Evolutionary conservation across 2,329 filamentous ascomycete species (phyloP), one percentile per base, ranked within the genome.

Genomic region (Bretziella fagacearum): DNA sequence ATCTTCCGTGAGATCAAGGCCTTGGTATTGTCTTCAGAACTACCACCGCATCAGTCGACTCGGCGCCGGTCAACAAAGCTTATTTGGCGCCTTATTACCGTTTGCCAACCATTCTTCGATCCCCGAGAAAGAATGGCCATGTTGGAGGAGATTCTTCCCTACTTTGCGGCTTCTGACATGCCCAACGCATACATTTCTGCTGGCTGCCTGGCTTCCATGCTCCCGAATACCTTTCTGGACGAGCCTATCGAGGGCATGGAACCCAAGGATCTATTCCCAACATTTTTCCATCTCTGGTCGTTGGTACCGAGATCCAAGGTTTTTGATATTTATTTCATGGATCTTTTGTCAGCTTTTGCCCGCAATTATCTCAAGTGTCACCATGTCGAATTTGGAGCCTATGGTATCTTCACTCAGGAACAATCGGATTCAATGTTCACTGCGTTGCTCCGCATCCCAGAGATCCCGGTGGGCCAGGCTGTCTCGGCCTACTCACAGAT

Each of bases 231-330:
- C 29, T 79, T 86, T 1, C 76, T 81, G 2, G 81, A 85, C 3
- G 70, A 76, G 22, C 76, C 77, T 25, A 75, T 81, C 55, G 68
- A 70, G 26, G 76, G 86, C 55, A 75, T 93, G n/a, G 79, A 86
- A 55, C 89, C 91, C 1, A 80, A 87, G 54, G 79, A 89, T 57
- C 89, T 93, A 57, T 66, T 96, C 29, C 91, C 91, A 2, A 94
- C 89, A 0, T 81, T 94, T 55, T 98, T 98, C 67, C 91, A 98
- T 61, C 65, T 96, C 1, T 98, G 91, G 91, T 91, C 87, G 1
- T 70, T 96, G 35, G 78, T 96, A 54, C 91, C 85, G 55, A 74
- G 93, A 44, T 96, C 89, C 1, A 91, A 84, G 61, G 72, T 78
- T 3, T 81, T 91, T 52, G 91, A 98, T 61, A 74, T 83, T 49